Percentiles rank a stretch among this genome's conserved stretches.
Evolutionary conservation across 2,329 filamentous ascomycete genomes (phyloP).

Genomic region (Fusarium pseudograminearum): DNA sequence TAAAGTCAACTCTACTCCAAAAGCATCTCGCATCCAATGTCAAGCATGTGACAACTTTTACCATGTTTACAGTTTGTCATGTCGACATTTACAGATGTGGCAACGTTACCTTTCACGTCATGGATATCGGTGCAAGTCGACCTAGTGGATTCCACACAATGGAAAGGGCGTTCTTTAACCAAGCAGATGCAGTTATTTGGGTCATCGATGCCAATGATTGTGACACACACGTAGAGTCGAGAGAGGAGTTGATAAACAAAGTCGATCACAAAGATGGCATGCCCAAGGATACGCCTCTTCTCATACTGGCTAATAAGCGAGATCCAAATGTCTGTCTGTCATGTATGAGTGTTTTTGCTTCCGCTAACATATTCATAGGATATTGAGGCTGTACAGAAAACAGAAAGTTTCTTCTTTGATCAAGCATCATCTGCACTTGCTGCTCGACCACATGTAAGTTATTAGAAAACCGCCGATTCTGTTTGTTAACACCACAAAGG

Average conservation of each 20-base stretch:
- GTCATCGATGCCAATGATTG: not conserved
- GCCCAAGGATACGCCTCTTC: not conserved
- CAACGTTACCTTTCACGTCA: slow-evolving; percentile 1
- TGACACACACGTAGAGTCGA: not conserved
- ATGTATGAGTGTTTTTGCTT: rapidly evolving
- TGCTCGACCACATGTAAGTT: not conserved
- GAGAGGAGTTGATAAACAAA: not conserved
- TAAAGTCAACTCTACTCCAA: slow-evolving; percentile 1
- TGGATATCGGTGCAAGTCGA: not conserved
- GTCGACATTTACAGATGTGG: not conserved
- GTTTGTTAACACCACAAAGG: not conserved
- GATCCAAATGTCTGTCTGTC: not conserved
- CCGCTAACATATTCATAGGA: rapidly evolving
- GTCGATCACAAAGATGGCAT: not conserved
- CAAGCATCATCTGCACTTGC: not conserved
- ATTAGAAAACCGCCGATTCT: rapidly evolving
- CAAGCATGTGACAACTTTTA: not conserved
- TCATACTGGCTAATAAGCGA: not conserved
- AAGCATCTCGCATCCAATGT: not conserved
- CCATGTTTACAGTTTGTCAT: not conserved
- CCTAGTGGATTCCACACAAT: not conserved
- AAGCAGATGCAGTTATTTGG: not conserved
- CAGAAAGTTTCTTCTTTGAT: not conserved
- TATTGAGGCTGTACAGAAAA: not conserved
- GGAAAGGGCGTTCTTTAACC: not conserved